These are phyloP conservation scores for Phialophora chinensis DNA, from an alignment of 2,329 filamentous ascomycete species.

Conservation along the genomic window DNA sequence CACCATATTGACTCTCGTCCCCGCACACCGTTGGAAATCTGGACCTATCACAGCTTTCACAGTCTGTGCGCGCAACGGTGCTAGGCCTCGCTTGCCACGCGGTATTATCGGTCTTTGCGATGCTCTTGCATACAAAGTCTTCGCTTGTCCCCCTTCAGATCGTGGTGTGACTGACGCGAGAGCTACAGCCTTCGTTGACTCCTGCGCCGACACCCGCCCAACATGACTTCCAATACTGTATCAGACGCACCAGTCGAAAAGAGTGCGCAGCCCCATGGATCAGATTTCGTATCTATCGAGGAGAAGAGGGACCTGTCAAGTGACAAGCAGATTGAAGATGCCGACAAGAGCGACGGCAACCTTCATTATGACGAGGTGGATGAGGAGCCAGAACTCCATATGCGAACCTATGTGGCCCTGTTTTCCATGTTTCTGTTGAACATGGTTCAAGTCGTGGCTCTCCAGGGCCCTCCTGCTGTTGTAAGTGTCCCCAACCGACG, in stretches of 20 bases:
- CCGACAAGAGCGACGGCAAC: constrained; percentile 20
- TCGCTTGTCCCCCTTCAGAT: constrained; percentile 1
- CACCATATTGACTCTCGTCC: background rate
- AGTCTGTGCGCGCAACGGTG: background rate
- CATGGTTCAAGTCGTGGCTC: constrained; percentile 31
- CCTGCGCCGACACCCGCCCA: background rate
- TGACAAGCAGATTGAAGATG: constrained; percentile 31
- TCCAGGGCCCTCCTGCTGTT: constrained; percentile 36
- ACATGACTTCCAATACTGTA: constrained; percentile 15
- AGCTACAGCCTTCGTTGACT: background rate
- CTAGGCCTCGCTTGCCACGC: constrained; percentile 4
- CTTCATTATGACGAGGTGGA: constrained; percentile 32
- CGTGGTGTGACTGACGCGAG: constrained; percentile 10
- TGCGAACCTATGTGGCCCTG: constrained; percentile 34
- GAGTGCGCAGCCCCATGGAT: background rate
- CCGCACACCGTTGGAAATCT: constrained; percentile 5
- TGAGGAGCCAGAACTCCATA: constrained; percentile 36
- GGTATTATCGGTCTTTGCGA: constrained; percentile 12
- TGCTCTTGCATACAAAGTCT: constrained; percentile 13
- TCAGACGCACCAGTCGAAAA: constrained; percentile 9
- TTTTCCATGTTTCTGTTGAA: constrained; percentile 36
- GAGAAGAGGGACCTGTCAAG: constrained; percentile 18
- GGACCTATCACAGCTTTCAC: constrained; percentile 11
- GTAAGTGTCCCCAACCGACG: constrained; percentile 19
- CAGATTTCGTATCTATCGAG: constrained; percentile 16